These are phyloP conservation scores for Rhodotorula sp. DNA, from an alignment of 1,284 basidiomycete genomes.

Conservation along the genomic window DNA sequence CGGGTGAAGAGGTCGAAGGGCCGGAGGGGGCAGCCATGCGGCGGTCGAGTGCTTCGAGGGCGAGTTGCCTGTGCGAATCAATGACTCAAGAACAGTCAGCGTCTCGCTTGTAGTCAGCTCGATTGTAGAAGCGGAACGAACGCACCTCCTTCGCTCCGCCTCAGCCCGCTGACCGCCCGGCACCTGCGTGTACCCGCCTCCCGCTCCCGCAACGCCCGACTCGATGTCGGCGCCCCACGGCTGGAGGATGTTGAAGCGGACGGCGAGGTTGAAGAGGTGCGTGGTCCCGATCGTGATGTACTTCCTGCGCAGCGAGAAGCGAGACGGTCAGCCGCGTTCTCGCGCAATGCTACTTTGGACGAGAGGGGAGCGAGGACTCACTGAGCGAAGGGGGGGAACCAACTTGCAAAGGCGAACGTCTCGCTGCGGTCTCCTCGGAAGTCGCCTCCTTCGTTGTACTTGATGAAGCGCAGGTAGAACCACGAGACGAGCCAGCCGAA, in stretches of 20 bases:
- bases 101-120: too few relatives aligned
- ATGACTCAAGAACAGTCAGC: too few relatives aligned
- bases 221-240: conserved; percentile 70
- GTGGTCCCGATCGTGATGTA: conserved; percentile 69
- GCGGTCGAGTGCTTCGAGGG: conserved; percentile 92
- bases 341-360: background rate
- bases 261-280: conserved; percentile 63
- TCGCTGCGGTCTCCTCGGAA: conserved; percentile 82
- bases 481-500: conserved; percentile 97
- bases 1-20: background rate
- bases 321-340: background rate
- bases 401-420: conserved; percentile 90
- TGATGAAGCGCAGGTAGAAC: conserved; percentile 95
- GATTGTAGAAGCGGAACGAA: conserved; percentile 17
- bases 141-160: conserved; percentile 83
- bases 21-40: conserved; percentile 55
- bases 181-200: conserved; percentile 61
- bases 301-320: conserved; percentile 52
- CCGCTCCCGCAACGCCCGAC: conserved; percentile 52
- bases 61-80: conserved; percentile 56
- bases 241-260: conserved; percentile 67
- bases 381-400: conserved; percentile 95
- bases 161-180: conserved; percentile 88
- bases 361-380: conserved; percentile 52
- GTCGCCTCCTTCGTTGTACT: conserved; percentile 64